A percentile compares a stretch with the other conserved stretches of the same genome.
Conservation (phyloP, 1,284 basidiomycete species). For the Coriolopsis trogii region DNA sequence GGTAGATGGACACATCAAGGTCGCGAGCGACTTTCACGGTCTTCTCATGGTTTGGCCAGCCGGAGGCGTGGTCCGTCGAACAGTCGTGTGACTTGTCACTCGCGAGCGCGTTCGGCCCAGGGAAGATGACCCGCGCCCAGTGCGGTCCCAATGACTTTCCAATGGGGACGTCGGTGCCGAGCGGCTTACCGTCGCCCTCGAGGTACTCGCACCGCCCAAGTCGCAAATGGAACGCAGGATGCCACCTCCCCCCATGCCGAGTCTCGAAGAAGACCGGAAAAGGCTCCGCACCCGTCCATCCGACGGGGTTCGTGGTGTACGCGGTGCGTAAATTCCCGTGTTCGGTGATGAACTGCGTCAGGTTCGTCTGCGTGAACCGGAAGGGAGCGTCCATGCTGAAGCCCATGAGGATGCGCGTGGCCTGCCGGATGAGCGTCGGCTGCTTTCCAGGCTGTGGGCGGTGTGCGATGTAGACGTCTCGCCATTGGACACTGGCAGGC, state of each 20-base stretch:
- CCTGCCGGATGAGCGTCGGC: not conserved
- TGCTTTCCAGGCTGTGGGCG: not conserved
- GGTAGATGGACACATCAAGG: not conserved
- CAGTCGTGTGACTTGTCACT: not conserved
- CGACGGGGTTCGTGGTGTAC: not conserved
- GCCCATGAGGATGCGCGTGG: not conserved
- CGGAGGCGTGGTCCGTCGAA: not conserved
- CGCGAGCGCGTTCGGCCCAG: not conserved
- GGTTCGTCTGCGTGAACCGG: not conserved
- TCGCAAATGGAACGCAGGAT: not conserved
- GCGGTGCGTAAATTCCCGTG: not conserved
- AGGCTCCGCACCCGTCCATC: not conserved
- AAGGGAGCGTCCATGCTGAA: not conserved
- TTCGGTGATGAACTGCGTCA: not conserved
- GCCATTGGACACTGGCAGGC: not conserved
- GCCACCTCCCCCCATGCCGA: not conserved
- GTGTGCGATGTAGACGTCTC: conserved; percentile 4
- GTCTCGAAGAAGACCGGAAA: not conserved
- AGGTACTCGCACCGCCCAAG: not conserved
- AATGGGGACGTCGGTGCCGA: not conserved
- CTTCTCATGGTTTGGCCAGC: not conserved
- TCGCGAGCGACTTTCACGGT: not conserved
- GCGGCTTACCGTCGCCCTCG: not conserved
- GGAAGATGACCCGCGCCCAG: not conserved
- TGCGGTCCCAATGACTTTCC: not conserved